These are phyloP conservation scores for barrel medic (Medicago truncatula) DNA, from an alignment of 306 rosid genomes.

Conservation along the genomic window MtrunA17r5.0-ANR NC_053042.1:53438501-53439000, in stretches of 20 bases:
- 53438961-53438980: conserved; percentile 31
- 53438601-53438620: conserved; percentile 40
- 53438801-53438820: conserved; percentile 22
- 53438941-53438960: conserved; percentile 10
- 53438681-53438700: conserved; percentile 77
- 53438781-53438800: neutral
- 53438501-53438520: conserved; percentile 1
- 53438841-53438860: conserved; percentile 29
- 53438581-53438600: conserved; percentile 12
- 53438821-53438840: conserved; percentile 24
- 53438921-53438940: conserved; percentile 23
- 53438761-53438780: neutral
- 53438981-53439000: conserved; percentile 28
- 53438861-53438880: conserved; percentile 19
- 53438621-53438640: conserved; percentile 47
- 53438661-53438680: conserved; percentile 83
- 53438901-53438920: conserved; percentile 28
- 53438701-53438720: conserved; percentile 88
- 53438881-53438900: conserved; percentile 32
- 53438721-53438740: conserved; percentile 40
- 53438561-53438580: conserved; percentile 11
- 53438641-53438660: conserved; percentile 71
- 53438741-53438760: neutral
- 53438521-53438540: conserved; percentile 14
- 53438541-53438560: conserved; percentile 25